Evolutionary conservation across 1,139 yeast species (phyloP), one percentile per base, ranked within the genome.

Genomic region (Hansenula lynferdii): DNA sequence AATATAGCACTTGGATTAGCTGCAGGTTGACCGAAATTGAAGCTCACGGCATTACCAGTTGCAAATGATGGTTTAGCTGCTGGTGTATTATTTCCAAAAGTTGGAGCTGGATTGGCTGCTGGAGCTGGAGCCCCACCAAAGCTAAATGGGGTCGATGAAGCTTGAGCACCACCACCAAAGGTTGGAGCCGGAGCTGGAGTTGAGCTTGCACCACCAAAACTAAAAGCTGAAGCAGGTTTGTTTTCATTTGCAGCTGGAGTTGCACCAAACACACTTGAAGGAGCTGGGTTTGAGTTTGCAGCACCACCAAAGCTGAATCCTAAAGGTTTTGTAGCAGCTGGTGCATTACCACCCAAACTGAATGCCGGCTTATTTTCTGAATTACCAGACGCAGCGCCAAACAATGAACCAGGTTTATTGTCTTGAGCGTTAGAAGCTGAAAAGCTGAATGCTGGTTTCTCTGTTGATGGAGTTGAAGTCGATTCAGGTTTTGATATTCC

Each of bases 191-290:
- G n/a, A n/a, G n/a, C n/a, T n/a, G n/a, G n/a, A n/a, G n/a, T n/a
- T n/a, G n/a, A n/a, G n/a, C n/a, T n/a, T 2, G 40, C 28, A 12
- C 40, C 46, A 5, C 53, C 51, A 29, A 51, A n/a, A n/a, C n/a
- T n/a, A n/a, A n/a, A 49, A 1, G 45, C 46, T n/a, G 42, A 29
- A 12, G 51, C 36, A 16, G 54, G 53, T 24, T 34, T 8, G 14
- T 28, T 9, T 24, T 24, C n/a, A 24, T 9, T 24, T 8, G 51
- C 36, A 17, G 54, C 49, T 26, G 43, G 40, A 26, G 45, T 47
- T 9, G 45, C 42, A 3, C 47, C 33, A 27, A 43, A 35, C 15
- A 32, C 34, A 28, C 40, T 32, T 24, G 28, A 16, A 14, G 25
- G 11, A 14, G 34, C 34, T 7, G 27, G 31, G 16, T 21, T 27